Conservation (phyloP, 1,284 basidiomycete species). For the Cutaneotrichosporon arboriforme region DNA sequence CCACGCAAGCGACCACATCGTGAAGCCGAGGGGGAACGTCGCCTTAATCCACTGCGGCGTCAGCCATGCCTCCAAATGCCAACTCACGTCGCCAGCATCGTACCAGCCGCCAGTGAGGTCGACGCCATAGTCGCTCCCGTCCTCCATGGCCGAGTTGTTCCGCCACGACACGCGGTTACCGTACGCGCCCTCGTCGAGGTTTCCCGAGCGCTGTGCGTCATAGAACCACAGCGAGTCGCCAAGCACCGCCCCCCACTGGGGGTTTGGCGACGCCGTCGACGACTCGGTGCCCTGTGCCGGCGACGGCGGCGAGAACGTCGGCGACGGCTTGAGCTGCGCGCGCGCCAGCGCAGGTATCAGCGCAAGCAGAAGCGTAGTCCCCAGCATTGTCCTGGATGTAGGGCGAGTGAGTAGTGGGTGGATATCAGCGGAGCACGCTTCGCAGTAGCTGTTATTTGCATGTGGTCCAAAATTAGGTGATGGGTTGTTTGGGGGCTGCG, state of each 20-base stretch:
- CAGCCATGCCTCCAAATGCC: neutral
- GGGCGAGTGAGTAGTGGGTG: no score
- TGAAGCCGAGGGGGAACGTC: conserved; percentile 71
- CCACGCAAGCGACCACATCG: conserved; percentile 79
- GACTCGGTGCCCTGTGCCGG: conserved; percentile 55
- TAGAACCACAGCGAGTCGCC: conserved; percentile 82
- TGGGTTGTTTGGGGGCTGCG: no score
- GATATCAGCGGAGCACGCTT: no score
- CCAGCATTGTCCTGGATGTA: no score
- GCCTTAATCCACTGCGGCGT: conserved; percentile 66
- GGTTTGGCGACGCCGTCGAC: conserved; percentile 56
- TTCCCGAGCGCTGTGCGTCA: conserved; percentile 80
- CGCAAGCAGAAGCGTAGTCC: no score
- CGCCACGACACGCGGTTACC: conserved; percentile 77
- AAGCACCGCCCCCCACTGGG: conserved; percentile 73
- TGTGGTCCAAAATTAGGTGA: no score
- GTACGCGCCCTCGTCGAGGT: conserved; percentile 54
- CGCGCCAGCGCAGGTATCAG: neutral
- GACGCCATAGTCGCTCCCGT: conserved; percentile 67
- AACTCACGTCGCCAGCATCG: conserved; percentile 61
- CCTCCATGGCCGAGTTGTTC: conserved; percentile 68
- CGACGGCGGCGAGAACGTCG: conserved; percentile 52
- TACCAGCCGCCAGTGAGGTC: conserved; percentile 84
- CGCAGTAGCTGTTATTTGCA: no score
- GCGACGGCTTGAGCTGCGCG: conserved; percentile 38